phyloP scores from a whole-genome alignment of 345 rosid species.

The Brassica carinata region DNA sequence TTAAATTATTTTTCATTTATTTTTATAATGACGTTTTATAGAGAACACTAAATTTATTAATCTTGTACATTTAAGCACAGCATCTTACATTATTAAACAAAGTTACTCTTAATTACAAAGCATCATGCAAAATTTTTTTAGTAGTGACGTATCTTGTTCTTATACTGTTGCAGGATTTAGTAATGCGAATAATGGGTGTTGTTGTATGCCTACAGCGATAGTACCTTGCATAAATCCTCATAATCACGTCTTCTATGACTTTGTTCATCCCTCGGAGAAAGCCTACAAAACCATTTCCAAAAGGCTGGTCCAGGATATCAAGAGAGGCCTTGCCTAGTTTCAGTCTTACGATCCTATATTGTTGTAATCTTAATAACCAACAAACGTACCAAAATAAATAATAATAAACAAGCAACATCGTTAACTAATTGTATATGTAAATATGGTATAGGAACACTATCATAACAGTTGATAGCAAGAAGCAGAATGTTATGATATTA shows the following conservation, averaged over 20 bases:
- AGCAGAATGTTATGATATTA: no score
- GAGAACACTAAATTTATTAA: background rate
- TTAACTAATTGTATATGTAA: no score
- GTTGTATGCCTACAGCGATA: constrained; percentile 31
- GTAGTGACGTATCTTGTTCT: constrained; percentile 1
- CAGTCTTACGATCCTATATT: constrained; percentile 3
- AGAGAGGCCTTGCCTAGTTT: constrained; percentile 33
- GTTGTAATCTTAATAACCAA: background rate
- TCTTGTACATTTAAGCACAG: background rate
- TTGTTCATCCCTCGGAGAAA: constrained; percentile 69
- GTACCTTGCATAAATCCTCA: constrained; percentile 43
- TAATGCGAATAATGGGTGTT: constrained; percentile 32
- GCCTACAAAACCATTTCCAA: constrained; percentile 46
- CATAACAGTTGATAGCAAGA: no score
- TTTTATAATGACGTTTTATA: background rate
- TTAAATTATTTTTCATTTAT: background rate
- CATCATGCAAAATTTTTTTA: background rate
- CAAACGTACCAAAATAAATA: background rate
- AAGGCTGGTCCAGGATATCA: constrained; percentile 39
- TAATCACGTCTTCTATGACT: constrained; percentile 63
- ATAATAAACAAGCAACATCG: background rate
- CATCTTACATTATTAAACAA: background rate
- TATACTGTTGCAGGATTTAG: constrained; percentile 32
- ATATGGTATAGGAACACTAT: no score
- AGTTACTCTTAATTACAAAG: background rate